A percentile compares a stretch with the other conserved stretches of the same genome.
phyloP scores from a whole-genome alignment of 2,329 filamentous ascomycete species.

The Fusarium luffae region DNA sequence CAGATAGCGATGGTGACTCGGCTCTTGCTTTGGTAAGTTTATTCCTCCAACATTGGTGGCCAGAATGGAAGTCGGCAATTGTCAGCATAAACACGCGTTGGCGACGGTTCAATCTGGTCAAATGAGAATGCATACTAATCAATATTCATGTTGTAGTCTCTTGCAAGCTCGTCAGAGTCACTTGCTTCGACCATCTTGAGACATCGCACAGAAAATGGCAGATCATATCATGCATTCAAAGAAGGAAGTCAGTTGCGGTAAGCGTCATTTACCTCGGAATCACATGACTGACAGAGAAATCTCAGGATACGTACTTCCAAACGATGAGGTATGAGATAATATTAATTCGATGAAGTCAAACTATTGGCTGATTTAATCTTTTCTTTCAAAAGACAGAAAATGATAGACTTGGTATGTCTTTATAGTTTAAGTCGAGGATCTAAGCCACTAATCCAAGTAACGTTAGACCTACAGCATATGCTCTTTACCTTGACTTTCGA shows the following conservation, averaged over 20 bases:
- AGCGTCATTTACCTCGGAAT: no score
- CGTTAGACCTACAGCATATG: slow-evolving; percentile 52
- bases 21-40: neutral
- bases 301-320: slow-evolving; percentile 47
- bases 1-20: neutral
- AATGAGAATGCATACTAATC: neutral
- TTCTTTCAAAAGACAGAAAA: neutral
- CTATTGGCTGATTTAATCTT: neutral
- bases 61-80: neutral
- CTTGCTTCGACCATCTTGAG: slow-evolving; percentile 51
- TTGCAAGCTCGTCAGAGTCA: slow-evolving; percentile 34
- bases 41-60: neutral
- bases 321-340: slow-evolving; percentile 43
- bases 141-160: neutral
- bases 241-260: slow-evolving; percentile 42
- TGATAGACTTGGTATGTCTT: neutral
- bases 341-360: neutral
- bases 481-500: slow-evolving; percentile 49
- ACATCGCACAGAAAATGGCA: slow-evolving; percentile 53
- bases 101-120: neutral
- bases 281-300: neutral
- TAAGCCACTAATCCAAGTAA: slow-evolving; percentile 18
- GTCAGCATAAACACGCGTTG: neutral
- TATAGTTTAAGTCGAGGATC: rapidly evolving
- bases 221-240: slow-evolving; percentile 52